These are phyloP conservation scores for Chloranthus sessilifolius DNA, from an alignment of 164 flowering plant genomes.

Conservation along the genomic window DNA sequence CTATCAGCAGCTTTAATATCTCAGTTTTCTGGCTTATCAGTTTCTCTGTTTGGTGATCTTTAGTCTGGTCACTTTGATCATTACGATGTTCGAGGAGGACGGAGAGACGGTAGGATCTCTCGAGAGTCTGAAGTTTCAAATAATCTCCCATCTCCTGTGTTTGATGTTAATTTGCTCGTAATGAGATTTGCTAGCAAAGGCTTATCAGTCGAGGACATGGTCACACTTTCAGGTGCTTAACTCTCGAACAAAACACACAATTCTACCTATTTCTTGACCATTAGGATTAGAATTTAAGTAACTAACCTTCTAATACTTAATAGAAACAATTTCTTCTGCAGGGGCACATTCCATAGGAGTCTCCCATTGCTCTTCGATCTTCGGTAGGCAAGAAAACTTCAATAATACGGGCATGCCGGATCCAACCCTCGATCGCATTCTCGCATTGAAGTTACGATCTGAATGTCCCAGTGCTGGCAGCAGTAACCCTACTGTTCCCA, in stretches of 20 bases:
- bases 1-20: not conserved
- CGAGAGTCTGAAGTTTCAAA: constrained; percentile 13
- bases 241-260: not conserved
- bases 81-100: constrained; percentile 29
- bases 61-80: constrained; percentile 14
- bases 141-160: constrained; percentile 16
- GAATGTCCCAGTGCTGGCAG: constrained; percentile 7
- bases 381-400: constrained; percentile 18
- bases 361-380: constrained; percentile 19
- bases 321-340: not conserved
- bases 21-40: not conserved
- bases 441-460: constrained; percentile 12
- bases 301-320: no score
- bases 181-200: constrained; percentile 13
- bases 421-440: constrained; percentile 16
- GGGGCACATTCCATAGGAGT: constrained; percentile 34
- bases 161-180: constrained; percentile 11
- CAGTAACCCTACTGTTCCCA: constrained; percentile 5
- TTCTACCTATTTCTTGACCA: no score
- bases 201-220: constrained; percentile 22
- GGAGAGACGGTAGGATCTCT: constrained; percentile 30
- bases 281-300: no score
- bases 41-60: constrained; percentile 14
- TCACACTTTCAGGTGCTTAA: constrained; percentile 20
- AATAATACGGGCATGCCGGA: constrained; percentile 19